Conservation (phyloP, 2,329 filamentous ascomycete genomes). For the Dryadomyces sulphureus region DNA sequence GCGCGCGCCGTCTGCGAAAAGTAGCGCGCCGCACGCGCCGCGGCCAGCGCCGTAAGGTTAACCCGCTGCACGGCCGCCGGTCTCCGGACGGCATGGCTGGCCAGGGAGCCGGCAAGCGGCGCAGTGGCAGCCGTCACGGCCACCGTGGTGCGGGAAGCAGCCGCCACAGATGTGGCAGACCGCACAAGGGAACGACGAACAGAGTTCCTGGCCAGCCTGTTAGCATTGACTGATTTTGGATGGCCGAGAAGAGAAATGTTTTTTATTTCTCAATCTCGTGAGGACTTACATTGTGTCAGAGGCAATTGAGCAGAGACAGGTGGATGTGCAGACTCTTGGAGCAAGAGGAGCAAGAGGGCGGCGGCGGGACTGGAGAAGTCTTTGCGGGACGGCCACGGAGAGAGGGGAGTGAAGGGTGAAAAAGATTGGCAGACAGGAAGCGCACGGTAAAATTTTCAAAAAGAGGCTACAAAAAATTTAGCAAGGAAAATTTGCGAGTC, state of each 20-base stretch:
- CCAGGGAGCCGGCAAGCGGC: slow-evolving; percentile 12
- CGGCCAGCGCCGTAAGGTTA: slow-evolving; percentile 4
- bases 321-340: background rate
- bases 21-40: slow-evolving; percentile 13
- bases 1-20: slow-evolving; percentile 17
- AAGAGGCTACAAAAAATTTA: background rate
- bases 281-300: slow-evolving; percentile 1
- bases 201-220: slow-evolving; percentile 16
- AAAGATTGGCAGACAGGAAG: background rate
- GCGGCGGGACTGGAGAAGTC: too few species aligned
- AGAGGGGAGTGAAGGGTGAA: background rate
- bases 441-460: background rate
- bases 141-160: slow-evolving; percentile 12
- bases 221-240: too few species aligned
- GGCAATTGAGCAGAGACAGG: background rate
- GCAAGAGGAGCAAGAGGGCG: background rate
- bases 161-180: slow-evolving; percentile 17
- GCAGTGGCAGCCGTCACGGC: background rate
- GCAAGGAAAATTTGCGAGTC: background rate
- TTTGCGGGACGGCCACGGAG: background rate
- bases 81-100: slow-evolving; percentile 8
- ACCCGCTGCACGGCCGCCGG: slow-evolving; percentile 6
- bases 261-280: background rate
- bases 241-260: background rate
- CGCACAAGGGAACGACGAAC: slow-evolving; percentile 19